phyloP scores from a whole-genome alignment of 2,329 filamentous ascomycete genomes.

The Alternaria triticina region DNA sequence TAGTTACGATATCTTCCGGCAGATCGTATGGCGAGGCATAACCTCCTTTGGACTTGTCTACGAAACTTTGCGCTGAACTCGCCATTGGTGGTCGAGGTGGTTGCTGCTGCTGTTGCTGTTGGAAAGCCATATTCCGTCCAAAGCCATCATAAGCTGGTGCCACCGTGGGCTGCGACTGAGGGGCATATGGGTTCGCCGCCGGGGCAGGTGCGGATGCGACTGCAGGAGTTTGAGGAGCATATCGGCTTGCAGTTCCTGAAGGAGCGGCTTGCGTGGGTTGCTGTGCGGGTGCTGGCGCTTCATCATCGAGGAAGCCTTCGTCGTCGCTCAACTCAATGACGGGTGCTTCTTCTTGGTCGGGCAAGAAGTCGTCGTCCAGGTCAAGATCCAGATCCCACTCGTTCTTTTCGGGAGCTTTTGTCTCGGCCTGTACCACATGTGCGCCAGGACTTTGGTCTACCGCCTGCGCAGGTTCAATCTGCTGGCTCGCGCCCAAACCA shows the following conservation, averaged over 20 bases:
- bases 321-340: conserved; percentile 80
- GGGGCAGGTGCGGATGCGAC: conserved; percentile 30
- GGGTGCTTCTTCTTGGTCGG: conserved; percentile 59
- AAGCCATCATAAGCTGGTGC: conserved; percentile 41
- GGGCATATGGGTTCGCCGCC: conserved; percentile 55
- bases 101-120: conserved; percentile 41
- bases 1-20: conserved; percentile 83
- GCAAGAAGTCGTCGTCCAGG: conserved; percentile 75
- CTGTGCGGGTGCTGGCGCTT: conserved; percentile 46
- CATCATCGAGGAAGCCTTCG: conserved; percentile 82
- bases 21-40: conserved; percentile 96
- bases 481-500: conserved; percentile 16
- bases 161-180: conserved; percentile 54
- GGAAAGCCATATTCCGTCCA: conserved; percentile 34
- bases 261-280: conserved; percentile 21
- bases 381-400: conserved; percentile 85
- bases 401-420: conserved; percentile 62
- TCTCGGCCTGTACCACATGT: conserved; percentile 22
- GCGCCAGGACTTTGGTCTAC: conserved; percentile 26
- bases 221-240: conserved; percentile 43
- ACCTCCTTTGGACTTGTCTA: conserved; percentile 85
- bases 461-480: conserved; percentile 24
- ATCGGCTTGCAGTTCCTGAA: conserved; percentile 35
- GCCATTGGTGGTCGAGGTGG: conserved; percentile 59
- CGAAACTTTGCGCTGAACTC: conserved; percentile 74